A percentile compares a stretch with the other conserved stretches of the same genome.
Evolutionary conservation across 352 stramenopile genomes (phyloP).

Genomic region (Globisporangium alternatum): DNA sequence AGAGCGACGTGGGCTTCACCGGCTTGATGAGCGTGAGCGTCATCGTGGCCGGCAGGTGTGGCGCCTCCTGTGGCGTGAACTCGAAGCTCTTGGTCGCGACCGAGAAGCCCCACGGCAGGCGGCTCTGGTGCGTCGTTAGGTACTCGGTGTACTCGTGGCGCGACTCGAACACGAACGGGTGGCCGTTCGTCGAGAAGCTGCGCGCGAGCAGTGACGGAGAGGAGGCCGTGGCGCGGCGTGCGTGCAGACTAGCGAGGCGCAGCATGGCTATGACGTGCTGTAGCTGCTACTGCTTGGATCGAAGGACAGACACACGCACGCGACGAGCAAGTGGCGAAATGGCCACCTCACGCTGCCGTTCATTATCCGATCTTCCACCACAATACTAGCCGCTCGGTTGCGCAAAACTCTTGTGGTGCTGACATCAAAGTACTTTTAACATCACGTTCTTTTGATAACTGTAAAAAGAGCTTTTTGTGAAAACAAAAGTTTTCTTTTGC

Average conservation of each 20-base stretch:
- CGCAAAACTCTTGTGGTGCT: neutral
- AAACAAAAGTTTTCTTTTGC: too few species aligned
- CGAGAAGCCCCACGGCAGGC: slow-evolving; percentile 83
- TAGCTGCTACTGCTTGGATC: neutral
- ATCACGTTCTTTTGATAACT: too few species aligned
- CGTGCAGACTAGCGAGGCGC: slow-evolving; percentile 20
- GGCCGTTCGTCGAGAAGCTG: slow-evolving; percentile 40
- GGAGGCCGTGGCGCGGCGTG: slow-evolving; percentile 11
- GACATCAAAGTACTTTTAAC: neutral
- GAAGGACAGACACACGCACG: neutral
- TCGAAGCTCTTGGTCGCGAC: slow-evolving; percentile 80
- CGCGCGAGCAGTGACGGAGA: slow-evolving; percentile 24
- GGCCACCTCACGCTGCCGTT: neutral
- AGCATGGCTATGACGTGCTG: slow-evolving; percentile 11
- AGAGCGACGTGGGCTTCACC: slow-evolving; percentile 78
- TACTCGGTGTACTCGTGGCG: slow-evolving; percentile 83
- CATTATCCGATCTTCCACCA: slow-evolving; percentile 4
- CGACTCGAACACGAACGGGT: slow-evolving; percentile 79
- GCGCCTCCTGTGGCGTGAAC: slow-evolving; percentile 82
- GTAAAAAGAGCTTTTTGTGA: too few species aligned
- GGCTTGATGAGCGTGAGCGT: slow-evolving; percentile 87
- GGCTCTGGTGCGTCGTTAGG: slow-evolving; percentile 66
- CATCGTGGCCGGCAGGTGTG: slow-evolving; percentile 79
- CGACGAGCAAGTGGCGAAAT: slow-evolving; percentile 1
- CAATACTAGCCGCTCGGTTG: slow-evolving; percentile 4